Evolutionary conservation across 768 basidiomycete species (phyloP), one percentile per base, ranked within the genome.

Genomic region (Psilocybe tampanensis): DNA sequence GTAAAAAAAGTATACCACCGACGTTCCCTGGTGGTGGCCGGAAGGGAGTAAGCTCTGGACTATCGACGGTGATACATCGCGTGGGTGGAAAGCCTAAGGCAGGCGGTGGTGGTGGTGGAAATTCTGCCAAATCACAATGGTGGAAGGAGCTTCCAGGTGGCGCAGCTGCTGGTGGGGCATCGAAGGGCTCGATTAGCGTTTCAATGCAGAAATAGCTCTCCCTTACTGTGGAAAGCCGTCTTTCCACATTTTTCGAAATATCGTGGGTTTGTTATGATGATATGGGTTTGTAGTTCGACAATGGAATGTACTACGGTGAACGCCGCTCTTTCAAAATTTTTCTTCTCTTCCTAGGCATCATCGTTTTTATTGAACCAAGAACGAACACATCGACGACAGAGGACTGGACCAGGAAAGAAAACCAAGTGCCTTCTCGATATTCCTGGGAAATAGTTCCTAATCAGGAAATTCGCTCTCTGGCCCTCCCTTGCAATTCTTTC

Each of bases 1-100:
- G 34, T 44, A 63, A 60, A 53, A 15, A 13, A n/a, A 62, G 59
- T 43, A 21, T 32, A 50, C 17, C 24, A 47, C 8, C 58, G 3
- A 19, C 47, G 21, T 78, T 76, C 59, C 79, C 81, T 22, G 81
- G 81, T 8, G 81, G 83, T 22, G 86, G 85, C 3, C 72, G 80
- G 59, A 86, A 85, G 59, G 85, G 86, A 7, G 74, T 89, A 15
- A 88, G 86, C 56, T 88, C 85, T 0, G 86, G 86, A 2, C 65
- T 87, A 47, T 81, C 81, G 13, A 85, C 80, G 0, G 68, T 86
- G 24, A 71, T 81, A 7, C 75, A 71, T 60, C 59, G 54, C 59
- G 32, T 23, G 47, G 39, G 24, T 21, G 43, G 7, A 33, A 48
- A 22, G 33, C n/a, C 55, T 26, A 56, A 47, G 18, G 45, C n/a